These are phyloP conservation scores for Aureobasidium pullulans DNA, from an alignment of 2,329 filamentous ascomycete genomes.

Conservation along the genomic window DNA sequence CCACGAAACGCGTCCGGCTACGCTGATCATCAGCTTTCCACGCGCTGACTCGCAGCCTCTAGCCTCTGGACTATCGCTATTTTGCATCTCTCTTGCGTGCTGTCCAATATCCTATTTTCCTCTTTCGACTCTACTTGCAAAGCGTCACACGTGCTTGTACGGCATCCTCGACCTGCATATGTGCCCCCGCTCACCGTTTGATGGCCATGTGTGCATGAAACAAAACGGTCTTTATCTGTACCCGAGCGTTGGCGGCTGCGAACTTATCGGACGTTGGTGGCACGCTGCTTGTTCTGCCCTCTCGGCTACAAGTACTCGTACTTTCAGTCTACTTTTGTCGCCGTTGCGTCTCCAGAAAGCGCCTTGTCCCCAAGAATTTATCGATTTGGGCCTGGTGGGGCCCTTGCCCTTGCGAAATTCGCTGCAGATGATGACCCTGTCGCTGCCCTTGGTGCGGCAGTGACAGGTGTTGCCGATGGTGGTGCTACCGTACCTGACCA, in stretches of 20 bases:
- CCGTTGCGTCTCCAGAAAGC: neutral
- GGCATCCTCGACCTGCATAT: neutral
- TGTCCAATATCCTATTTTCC: neutral
- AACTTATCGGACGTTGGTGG: neutral
- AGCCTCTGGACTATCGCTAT: slow-evolving; percentile 3
- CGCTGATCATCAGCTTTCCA: slow-evolving; percentile 5
- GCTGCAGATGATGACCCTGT: slow-evolving; percentile 1
- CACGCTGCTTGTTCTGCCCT: neutral
- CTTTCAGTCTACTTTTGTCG: neutral
- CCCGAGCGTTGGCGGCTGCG: neutral
- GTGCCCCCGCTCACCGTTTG: neutral
- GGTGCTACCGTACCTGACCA: slow-evolving; percentile 20
- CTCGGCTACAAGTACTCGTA: neutral
- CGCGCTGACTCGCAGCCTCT: slow-evolving; percentile 2
- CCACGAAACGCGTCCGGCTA: neutral
- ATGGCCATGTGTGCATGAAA: slow-evolving; percentile 2
- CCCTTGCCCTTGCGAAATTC: slow-evolving; percentile 7
- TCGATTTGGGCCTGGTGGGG: neutral
- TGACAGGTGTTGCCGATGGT: slow-evolving; percentile 10
- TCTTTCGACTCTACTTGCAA: neutral
- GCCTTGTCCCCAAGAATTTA: neutral
- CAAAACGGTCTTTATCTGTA: neutral
- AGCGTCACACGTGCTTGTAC: neutral
- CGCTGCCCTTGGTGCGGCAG: slow-evolving; percentile 21
- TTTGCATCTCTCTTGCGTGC: slow-evolving; percentile 1